Conservation (phyloP, 2,329 filamentous ascomycete species). For the Aspergillus transmontanensis region DNA sequence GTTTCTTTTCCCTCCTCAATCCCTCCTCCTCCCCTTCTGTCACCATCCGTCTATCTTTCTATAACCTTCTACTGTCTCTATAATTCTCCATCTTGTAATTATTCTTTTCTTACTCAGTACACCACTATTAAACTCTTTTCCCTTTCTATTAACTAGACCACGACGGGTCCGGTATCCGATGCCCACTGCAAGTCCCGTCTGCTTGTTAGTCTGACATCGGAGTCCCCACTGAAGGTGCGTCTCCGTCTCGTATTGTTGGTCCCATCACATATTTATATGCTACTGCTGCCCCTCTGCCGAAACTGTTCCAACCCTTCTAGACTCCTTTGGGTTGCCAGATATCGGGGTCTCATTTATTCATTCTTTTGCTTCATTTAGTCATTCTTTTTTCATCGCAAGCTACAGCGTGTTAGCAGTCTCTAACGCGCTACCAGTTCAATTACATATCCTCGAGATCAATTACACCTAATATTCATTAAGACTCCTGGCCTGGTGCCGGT, state of each 20-base stretch:
- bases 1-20: background rate
- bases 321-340: background rate
- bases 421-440: slow-evolving; percentile 2
- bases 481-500: slow-evolving; percentile 29
- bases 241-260: background rate
- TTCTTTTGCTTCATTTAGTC: slow-evolving; percentile 7
- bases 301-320: background rate
- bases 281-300: background rate
- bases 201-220: background rate
- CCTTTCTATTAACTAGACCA: background rate
- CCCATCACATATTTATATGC: background rate
- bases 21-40: background rate
- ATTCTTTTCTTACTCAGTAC: background rate
- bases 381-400: background rate
- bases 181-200: background rate
- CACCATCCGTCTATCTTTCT: background rate
- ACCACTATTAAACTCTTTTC: background rate
- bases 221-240: background rate
- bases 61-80: background rate
- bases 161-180: background rate
- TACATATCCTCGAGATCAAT: background rate
- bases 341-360: background rate
- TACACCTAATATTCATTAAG: background rate
- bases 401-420: background rate
- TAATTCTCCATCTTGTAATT: background rate